These are phyloP conservation scores for Suhomyces pyralidae DNA, from an alignment of 805 yeast species.

Conservation along the genomic window DNA sequence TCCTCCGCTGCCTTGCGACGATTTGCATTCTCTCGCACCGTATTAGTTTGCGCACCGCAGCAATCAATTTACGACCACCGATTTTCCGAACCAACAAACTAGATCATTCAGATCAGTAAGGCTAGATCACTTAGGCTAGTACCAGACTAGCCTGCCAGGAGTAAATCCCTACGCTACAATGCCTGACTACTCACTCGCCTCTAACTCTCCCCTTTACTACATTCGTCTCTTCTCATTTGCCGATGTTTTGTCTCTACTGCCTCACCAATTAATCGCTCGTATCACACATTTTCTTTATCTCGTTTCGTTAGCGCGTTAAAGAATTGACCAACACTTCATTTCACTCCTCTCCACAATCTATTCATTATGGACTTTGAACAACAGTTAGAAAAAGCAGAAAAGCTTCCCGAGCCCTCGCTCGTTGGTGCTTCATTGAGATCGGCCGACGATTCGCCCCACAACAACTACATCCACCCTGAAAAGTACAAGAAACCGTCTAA, in stretches of 20 bases:
- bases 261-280: neutral
- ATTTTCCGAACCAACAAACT: neutral
- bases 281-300: neutral
- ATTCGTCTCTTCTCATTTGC: neutral
- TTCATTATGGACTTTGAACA: slow-evolving; percentile 48
- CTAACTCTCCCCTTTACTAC: neutral
- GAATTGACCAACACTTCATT: neutral
- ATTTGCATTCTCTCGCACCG: neutral
- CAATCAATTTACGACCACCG: neutral
- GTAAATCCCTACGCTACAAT: neutral
- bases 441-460: slow-evolving; percentile 45
- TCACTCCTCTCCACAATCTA: neutral
- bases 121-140: neutral
- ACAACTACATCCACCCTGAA: slow-evolving; percentile 46
- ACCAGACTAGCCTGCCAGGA: neutral
- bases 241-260: neutral
- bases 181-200: neutral
- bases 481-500: slow-evolving; percentile 27
- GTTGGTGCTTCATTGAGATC: slow-evolving; percentile 52
- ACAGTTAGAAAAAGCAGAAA: slow-evolving; percentile 53
- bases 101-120: neutral
- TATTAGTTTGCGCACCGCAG: neutral
- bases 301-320: neutral
- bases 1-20: neutral
- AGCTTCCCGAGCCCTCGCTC: slow-evolving; percentile 46